Evolutionary conservation across 768 basidiomycete species (phyloP).

Genomic region (Psilocybe azurescens): DNA sequence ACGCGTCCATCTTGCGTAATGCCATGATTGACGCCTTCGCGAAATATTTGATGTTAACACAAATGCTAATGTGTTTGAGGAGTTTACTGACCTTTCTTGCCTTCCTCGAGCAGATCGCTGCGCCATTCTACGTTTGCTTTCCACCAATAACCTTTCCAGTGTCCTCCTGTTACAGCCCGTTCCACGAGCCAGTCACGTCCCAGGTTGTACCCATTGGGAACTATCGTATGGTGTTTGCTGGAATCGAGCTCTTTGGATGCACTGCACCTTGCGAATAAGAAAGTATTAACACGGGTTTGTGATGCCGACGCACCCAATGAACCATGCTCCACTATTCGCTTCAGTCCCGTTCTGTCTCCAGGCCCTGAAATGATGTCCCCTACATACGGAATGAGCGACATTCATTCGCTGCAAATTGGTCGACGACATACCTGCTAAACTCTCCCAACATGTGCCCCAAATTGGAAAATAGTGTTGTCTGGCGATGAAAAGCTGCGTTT

Average conservation of each 20-base stretch:
- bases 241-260: slow-evolving; percentile 54
- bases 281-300: not conserved
- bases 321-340: slow-evolving; percentile 82
- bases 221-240: slow-evolving; percentile 72
- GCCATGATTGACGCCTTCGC: slow-evolving; percentile 78
- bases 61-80: slow-evolving; percentile 1
- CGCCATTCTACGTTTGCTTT: slow-evolving; percentile 79
- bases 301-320: slow-evolving; percentile 69
- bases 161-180: slow-evolving; percentile 62
- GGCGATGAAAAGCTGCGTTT: slow-evolving; percentile 71
- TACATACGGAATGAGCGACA: slow-evolving; percentile 19
- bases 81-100: slow-evolving; percentile 59
- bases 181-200: slow-evolving; percentile 83
- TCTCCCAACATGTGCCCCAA: slow-evolving; percentile 91
- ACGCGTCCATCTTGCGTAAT: slow-evolving; percentile 83
- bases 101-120: slow-evolving; percentile 69
- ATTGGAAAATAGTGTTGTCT: slow-evolving; percentile 80
- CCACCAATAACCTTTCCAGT: slow-evolving; percentile 75
- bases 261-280: slow-evolving; percentile 35
- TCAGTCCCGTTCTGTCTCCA: slow-evolving; percentile 87
- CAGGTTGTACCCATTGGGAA: slow-evolving; percentile 78
- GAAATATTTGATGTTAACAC: not conserved
- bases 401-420: not conserved
- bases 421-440: slow-evolving; percentile 56
- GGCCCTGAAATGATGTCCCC: slow-evolving; percentile 88